Percentiles rank a stretch among this genome's conserved stretches.
Evolutionary conservation across 768 basidiomycete species (phyloP).

Genomic region (Hygrophoropsis aurantiaca): DNA sequence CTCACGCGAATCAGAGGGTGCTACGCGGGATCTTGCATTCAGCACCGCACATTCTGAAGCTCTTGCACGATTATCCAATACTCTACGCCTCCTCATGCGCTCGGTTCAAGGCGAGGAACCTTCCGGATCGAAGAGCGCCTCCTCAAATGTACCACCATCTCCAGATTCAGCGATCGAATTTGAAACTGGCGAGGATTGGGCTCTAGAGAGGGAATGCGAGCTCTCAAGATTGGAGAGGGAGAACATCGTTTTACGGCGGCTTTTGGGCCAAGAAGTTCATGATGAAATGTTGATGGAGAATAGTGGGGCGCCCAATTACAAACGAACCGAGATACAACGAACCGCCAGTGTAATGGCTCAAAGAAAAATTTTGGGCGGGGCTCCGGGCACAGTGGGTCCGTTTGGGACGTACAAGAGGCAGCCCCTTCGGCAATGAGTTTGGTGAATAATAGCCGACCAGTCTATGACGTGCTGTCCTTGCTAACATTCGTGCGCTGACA

Average conservation of each 20-base stretch:
- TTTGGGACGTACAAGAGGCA: slow-evolving; percentile 44
- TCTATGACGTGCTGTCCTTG: too few relatives aligned
- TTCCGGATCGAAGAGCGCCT: slow-evolving; percentile 3
- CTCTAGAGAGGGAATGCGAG: slow-evolving; percentile 89
- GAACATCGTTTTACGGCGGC: slow-evolving; percentile 74
- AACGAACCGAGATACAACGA: slow-evolving; percentile 9
- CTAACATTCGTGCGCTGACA: too few relatives aligned
- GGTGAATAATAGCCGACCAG: too few relatives aligned
- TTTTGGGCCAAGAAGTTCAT: slow-evolving; percentile 54
- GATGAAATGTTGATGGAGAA: slow-evolving; percentile 12
- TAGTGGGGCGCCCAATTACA: slow-evolving; percentile 1
- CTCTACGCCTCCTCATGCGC: slow-evolving; percentile 70
- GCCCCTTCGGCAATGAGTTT: too few relatives aligned
- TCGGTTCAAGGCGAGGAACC: slow-evolving; percentile 66
- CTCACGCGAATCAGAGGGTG: slow-evolving; percentile 66
- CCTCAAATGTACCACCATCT: slow-evolving; percentile 32
- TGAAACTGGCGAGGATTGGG: slow-evolving; percentile 54
- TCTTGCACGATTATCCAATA: slow-evolving; percentile 65
- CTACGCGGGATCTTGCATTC: slow-evolving; percentile 55
- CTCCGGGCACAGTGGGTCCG: slow-evolving; percentile 38
- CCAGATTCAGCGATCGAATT: slow-evolving; percentile 16
- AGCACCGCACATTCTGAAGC: slow-evolving; percentile 67
- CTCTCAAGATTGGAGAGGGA: slow-evolving; percentile 84
- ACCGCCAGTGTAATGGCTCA: slow-evolving; percentile 3
- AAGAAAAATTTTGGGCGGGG: slow-evolving; percentile 31